Evolutionary conservation across 208 protist genomes (phyloP).

Genomic region (Acanthamoeba pearcei): DNA sequence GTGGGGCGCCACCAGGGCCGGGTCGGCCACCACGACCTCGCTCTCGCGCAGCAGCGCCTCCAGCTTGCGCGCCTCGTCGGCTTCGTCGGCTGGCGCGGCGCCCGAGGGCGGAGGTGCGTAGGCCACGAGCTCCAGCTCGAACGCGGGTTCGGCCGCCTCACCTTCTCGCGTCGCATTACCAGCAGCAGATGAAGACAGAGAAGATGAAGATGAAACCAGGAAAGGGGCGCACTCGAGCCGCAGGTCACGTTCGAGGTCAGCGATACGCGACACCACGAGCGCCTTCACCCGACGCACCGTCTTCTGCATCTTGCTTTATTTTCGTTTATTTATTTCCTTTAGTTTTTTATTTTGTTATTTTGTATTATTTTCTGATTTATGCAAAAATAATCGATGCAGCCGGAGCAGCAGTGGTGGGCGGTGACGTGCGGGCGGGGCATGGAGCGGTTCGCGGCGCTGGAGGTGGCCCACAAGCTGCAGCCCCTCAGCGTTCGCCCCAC

Average conservation of each 20-base stretch:
- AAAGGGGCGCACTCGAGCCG: constrained; percentile 12
- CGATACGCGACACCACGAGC: constrained; percentile 33
- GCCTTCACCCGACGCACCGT: neutral
- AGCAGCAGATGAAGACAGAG: neutral
- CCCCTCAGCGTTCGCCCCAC: neutral
- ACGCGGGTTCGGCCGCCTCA: neutral
- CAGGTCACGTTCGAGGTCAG: constrained; percentile 6
- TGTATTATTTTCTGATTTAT: neutral
- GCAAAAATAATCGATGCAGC: neutral
- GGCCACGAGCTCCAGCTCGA: constrained; percentile 15
- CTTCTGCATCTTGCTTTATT: neutral
- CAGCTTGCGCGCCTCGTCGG: neutral
- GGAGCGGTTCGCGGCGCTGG: constrained; percentile 58
- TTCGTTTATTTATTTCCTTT: too few relatives aligned
- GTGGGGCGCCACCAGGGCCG: constrained; percentile 39
- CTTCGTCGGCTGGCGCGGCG: neutral
- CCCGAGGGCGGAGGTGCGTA: neutral
- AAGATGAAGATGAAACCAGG: neutral
- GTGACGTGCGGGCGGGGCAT: constrained; percentile 63
- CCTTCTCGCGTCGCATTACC: neutral
- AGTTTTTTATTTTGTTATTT: too few relatives aligned
- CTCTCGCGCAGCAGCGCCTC: neutral
- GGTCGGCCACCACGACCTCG: constrained; percentile 56
- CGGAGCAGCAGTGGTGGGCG: constrained; percentile 33
- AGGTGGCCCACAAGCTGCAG: constrained; percentile 40